Evolutionary conservation across 345 rosid genomes (phyloP).

Genomic region (Eucalyptus globulus): DNA sequence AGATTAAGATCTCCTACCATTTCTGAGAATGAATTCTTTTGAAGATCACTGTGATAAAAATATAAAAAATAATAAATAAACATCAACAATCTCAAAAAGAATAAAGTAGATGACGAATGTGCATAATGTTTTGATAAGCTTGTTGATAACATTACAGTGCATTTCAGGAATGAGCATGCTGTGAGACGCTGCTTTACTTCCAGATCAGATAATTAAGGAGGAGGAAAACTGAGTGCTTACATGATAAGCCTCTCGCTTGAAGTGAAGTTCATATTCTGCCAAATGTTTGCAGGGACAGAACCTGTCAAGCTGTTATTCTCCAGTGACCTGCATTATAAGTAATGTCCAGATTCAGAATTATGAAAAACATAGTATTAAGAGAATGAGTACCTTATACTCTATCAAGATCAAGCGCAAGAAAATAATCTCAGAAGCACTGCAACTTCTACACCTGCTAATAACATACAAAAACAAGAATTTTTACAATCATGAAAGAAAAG

Average conservation of each 20-base stretch:
- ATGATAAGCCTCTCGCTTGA: slow-evolving; percentile 30
- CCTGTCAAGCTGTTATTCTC: slow-evolving; percentile 63
- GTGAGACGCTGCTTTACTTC: background rate
- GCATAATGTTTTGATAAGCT: background rate
- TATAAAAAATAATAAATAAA: background rate
- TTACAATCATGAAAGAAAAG: background rate
- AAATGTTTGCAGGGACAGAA: slow-evolving; percentile 43
- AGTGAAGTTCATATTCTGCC: slow-evolving; percentile 39
- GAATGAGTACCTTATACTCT: background rate
- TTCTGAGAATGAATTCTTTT: slow-evolving; percentile 56
- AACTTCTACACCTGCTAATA: background rate
- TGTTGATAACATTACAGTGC: background rate
- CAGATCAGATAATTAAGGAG: background rate
- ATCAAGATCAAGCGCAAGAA: background rate
- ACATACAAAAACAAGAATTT: background rate
- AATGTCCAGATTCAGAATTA: background rate
- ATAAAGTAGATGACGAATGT: background rate
- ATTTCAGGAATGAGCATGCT: background rate
- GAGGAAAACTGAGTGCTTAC: slow-evolving; percentile 25
- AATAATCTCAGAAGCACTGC: background rate
- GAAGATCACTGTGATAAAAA: slow-evolving; percentile 53
- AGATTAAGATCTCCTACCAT: slow-evolving; percentile 48
- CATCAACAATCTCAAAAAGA: background rate
- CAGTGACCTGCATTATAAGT: slow-evolving; percentile 44
- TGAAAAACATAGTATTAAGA: background rate